phyloP scores from a whole-genome alignment of 371 early-diverging fungal genomes.

The Mitosporidium daphniae region DNA sequence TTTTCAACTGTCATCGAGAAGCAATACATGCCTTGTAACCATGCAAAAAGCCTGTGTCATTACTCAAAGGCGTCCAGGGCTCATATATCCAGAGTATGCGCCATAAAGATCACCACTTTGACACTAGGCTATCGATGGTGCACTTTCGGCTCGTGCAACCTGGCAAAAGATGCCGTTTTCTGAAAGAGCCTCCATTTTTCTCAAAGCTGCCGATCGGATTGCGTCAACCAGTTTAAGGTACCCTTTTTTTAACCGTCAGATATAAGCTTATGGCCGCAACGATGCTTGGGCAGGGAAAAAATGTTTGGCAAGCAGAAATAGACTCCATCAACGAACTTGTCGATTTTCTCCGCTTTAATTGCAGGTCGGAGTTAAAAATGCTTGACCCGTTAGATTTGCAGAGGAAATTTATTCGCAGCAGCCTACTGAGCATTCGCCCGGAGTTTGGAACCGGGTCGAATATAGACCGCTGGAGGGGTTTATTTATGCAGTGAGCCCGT shows the following conservation, averaged over 20 bases:
- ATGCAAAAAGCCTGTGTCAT: background rate
- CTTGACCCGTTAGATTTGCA: too few species aligned
- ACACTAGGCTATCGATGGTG: conserved; percentile 31
- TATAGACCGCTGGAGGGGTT: conserved; percentile 81
- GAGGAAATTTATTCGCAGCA: conserved; percentile 60
- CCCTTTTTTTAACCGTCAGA: too few species aligned
- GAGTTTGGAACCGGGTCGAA: conserved; percentile 71
- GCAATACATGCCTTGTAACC: conserved; percentile 1
- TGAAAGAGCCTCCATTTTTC: conserved; percentile 69
- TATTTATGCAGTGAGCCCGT: conserved; percentile 70
- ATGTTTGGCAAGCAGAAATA: conserved; percentile 91
- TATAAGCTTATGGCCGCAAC: conserved; percentile 63
- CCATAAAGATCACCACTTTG: too few species aligned
- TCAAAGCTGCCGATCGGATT: conserved; percentile 77
- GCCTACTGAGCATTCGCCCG: conserved; percentile 46
- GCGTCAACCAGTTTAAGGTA: conserved; percentile 52
- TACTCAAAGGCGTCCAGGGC: background rate
- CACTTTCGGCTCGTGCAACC: conserved; percentile 32
- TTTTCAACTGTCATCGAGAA: background rate
- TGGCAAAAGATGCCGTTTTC: conserved; percentile 76
- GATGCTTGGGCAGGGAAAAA: conserved; percentile 85
- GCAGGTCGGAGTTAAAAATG: too few species aligned
- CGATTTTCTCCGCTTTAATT: conserved; percentile 80
- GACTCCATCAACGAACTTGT: conserved; percentile 62
- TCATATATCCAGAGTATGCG: too few species aligned